Conservation (phyloP, 2,329 filamentous ascomycete genomes). For the Penicillium paneum region DNA sequence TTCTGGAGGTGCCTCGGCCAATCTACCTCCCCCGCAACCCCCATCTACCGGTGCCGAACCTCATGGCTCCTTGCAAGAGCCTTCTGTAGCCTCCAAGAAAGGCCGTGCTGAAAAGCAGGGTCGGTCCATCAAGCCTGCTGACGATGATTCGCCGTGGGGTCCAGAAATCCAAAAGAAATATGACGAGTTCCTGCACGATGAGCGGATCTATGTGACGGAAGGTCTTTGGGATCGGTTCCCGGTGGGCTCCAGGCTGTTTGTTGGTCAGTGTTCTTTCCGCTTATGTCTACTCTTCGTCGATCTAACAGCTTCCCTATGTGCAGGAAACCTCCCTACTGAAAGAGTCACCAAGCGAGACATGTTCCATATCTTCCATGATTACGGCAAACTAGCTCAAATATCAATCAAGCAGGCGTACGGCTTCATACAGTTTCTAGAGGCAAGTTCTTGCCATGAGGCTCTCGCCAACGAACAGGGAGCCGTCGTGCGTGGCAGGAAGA, state of each 20-base stretch:
- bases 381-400: conserved; percentile 86
- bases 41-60: conserved; percentile 20
- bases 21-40: conserved; percentile 38
- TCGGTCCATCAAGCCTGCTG: conserved; percentile 24
- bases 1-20: conserved; percentile 36
- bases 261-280: conserved; percentile 38
- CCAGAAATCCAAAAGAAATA: conserved; percentile 50
- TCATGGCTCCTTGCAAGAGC: conserved; percentile 20
- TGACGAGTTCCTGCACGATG: conserved; percentile 50
- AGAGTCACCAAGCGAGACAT: conserved; percentile 91
- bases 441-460: conserved; percentile 69
- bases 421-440: conserved; percentile 87
- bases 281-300: background rate
- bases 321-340: conserved; percentile 88
- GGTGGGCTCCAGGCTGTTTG: conserved; percentile 48
- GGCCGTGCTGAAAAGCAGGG: conserved; percentile 28
- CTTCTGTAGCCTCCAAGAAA: conserved; percentile 22
- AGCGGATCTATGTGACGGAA: conserved; percentile 51
- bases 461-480: conserved; percentile 75
- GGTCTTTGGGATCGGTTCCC: conserved; percentile 53
- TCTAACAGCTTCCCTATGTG: conserved; percentile 10
- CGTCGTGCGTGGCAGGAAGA: conserved; percentile 82
- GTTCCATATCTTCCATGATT: conserved; percentile 82
- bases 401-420: conserved; percentile 96
- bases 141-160: conserved; percentile 48